phyloP scores from a whole-genome alignment of 176 grass and related monocot genomes.

The Typha latifolia region DNA sequence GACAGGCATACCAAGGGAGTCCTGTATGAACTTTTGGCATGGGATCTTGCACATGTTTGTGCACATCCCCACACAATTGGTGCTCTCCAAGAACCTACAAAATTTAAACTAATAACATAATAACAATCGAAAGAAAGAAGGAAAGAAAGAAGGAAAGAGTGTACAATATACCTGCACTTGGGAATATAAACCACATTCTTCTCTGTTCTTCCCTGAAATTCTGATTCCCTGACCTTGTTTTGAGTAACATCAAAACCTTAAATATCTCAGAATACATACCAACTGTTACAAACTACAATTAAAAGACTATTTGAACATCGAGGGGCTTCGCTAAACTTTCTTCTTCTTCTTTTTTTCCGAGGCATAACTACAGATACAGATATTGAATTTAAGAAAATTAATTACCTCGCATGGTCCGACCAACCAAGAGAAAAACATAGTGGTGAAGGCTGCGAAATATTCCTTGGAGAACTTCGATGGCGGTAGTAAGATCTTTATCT shows the following conservation, averaged over 20 bases:
- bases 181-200: constrained; percentile 93
- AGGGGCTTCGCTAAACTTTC: too few relatives aligned
- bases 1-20: constrained; percentile 66
- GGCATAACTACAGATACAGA: neutral
- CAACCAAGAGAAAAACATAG: constrained; percentile 88
- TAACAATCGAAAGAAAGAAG: neutral
- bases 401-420: constrained; percentile 83
- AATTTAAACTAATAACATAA: neutral
- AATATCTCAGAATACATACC: constrained; percentile 1
- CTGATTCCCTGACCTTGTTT: constrained; percentile 77
- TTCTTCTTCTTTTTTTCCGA: neutral
- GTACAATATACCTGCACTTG: constrained; percentile 71
- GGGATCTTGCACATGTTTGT: constrained; percentile 96
- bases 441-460: constrained; percentile 68
- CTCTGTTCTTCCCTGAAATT: constrained; percentile 69
- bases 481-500: constrained; percentile 83
- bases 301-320: too few relatives aligned
- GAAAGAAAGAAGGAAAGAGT: neutral
- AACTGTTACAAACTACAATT: neutral
- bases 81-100: constrained; percentile 87
- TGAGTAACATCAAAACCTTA: constrained; percentile 37
- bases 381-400: constrained; percentile 4
- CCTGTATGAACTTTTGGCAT: constrained; percentile 72
- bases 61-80: constrained; percentile 93
- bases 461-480: constrained; percentile 70